These are phyloP conservation scores for Chimonanthus praecox DNA, from an alignment of 164 flowering plant genomes.

Conservation along the genomic window DNA sequence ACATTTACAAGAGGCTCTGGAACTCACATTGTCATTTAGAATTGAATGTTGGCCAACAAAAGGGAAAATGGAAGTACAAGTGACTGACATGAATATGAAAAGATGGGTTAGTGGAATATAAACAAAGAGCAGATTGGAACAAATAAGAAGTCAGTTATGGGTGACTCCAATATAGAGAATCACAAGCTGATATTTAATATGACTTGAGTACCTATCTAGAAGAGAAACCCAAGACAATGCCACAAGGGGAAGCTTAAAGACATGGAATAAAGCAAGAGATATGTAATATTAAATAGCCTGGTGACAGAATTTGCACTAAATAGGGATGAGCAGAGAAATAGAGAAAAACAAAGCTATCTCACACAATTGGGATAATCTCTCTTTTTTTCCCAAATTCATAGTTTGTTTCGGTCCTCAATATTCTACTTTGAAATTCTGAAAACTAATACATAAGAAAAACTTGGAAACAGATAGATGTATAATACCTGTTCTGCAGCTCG, in stretches of 20 bases:
- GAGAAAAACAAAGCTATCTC: not conserved
- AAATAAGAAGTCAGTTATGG: not conserved
- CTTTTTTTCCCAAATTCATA: too few species aligned
- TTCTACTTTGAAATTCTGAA: not conserved
- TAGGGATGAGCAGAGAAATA: not conserved
- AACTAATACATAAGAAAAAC: not conserved
- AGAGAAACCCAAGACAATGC: not conserved
- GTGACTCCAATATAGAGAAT: not conserved
- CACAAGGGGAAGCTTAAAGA: too few species aligned
- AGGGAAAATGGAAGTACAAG: too few species aligned
- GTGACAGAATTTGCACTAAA: not conserved
- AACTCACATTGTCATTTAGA: not conserved
- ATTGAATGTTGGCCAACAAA: not conserved
- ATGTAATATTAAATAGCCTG: too few species aligned
- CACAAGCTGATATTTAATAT: not conserved
- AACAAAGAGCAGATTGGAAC: not conserved
- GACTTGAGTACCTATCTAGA: not conserved
- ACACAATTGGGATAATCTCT: too few species aligned
- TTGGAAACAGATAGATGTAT: not conserved
- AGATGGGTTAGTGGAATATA: not conserved
- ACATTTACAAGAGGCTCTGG: not conserved
- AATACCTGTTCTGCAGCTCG: conserved; percentile 96
- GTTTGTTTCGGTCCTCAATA: too few species aligned
- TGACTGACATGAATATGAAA: too few species aligned
- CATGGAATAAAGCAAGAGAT: too few species aligned